Conservation (phyloP, 495 filamentous ascomycete species). For the Tuber borchii region DNA sequence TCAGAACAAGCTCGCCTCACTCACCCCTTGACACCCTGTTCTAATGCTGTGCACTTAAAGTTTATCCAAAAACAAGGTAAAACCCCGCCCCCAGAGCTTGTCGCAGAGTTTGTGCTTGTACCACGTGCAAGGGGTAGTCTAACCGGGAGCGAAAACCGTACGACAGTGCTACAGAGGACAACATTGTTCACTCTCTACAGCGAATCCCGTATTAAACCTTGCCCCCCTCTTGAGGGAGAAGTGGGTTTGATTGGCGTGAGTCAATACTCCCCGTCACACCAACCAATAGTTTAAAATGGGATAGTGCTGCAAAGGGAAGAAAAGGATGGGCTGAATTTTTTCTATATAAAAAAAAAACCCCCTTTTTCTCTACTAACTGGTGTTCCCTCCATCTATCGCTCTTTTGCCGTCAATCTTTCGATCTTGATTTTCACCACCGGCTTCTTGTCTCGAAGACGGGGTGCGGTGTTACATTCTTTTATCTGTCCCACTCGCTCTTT, state of each 20-base stretch:
- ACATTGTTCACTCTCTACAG: neutral
- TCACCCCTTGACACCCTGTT: too few species aligned
- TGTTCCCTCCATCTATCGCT: neutral
- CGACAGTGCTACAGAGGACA: neutral
- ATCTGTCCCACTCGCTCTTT: neutral
- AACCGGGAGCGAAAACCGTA: neutral
- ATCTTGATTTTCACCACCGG: neutral
- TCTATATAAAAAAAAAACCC: neutral
- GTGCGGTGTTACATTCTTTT: slow-evolving; percentile 6
- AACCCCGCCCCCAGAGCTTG: neutral
- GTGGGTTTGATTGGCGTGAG: neutral
- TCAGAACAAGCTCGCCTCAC: too few species aligned
- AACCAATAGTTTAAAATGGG: neutral
- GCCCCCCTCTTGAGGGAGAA: neutral
- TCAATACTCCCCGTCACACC: neutral
- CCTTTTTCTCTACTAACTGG: neutral
- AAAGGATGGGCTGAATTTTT: neutral
- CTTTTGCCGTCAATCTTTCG: neutral
- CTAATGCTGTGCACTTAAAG: neutral
- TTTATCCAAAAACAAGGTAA: neutral
- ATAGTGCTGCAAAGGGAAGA: neutral
- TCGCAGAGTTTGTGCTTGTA: neutral
- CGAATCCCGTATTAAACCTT: neutral
- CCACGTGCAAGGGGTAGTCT: neutral
- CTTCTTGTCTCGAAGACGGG: neutral